A percentile compares a stretch with the other conserved stretches of the same genome.
Evolutionary conservation across 345 rosid genomes (phyloP).

Genomic region (Linum tenue): DNA sequence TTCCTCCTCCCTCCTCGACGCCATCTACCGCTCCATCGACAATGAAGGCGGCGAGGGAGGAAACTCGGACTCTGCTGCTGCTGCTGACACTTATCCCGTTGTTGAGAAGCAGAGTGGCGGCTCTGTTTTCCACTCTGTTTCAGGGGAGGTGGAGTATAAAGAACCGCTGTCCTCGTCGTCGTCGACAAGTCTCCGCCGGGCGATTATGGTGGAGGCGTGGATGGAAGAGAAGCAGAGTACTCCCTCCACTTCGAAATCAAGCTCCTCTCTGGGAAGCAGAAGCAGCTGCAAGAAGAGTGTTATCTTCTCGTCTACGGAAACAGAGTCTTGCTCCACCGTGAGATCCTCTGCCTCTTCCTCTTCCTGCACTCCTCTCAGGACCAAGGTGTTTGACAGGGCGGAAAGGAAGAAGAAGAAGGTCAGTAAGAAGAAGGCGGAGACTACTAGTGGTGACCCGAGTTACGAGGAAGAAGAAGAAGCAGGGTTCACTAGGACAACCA

Average conservation of each 20-base stretch:
- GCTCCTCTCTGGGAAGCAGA: too few relatives aligned
- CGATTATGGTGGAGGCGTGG: slow-evolving; percentile 45
- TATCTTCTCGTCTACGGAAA: too few relatives aligned
- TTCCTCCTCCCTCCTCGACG: slow-evolving; percentile 72
- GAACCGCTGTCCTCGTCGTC: too few relatives aligned
- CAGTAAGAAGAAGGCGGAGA: not conserved
- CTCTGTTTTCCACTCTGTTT: too few relatives aligned
- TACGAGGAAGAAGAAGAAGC: slow-evolving; percentile 21
- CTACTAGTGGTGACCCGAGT: not conserved
- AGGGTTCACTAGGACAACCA: slow-evolving; percentile 33
- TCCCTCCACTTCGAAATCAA: slow-evolving; percentile 13
- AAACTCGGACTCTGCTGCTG: slow-evolving; percentile 14
- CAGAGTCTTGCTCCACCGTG: too few relatives aligned
- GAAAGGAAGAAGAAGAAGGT: too few relatives aligned
- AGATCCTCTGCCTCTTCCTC: too few relatives aligned
- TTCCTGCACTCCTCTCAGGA: too few relatives aligned
- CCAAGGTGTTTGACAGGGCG: too few relatives aligned
- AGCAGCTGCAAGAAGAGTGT: too few relatives aligned
- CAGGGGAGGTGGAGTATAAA: too few relatives aligned
- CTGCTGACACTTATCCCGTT: not conserved
- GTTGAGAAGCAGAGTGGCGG: not conserved
- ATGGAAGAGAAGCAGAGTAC: slow-evolving; percentile 33
- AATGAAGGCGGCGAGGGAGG: slow-evolving; percentile 19
- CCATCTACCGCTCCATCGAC: slow-evolving; percentile 64
- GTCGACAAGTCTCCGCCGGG: slow-evolving; percentile 26